Conservation (phyloP, 352 stramenopile genomes). For the Globisporangium yorkense region DNA sequence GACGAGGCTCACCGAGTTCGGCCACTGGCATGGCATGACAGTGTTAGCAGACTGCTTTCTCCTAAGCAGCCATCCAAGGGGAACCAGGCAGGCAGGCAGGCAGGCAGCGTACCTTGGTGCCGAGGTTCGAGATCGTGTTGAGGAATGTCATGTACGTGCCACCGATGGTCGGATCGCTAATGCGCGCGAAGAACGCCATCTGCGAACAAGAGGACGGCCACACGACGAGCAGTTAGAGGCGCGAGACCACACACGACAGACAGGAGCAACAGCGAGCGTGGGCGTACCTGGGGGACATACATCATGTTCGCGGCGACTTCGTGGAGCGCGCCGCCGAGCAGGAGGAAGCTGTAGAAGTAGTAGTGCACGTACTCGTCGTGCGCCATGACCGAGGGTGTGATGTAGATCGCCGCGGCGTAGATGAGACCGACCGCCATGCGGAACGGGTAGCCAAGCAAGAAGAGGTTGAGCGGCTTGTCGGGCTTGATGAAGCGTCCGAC, state of each 20-base stretch:
- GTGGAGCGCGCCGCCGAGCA: constrained; percentile 62
- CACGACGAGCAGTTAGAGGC: neutral
- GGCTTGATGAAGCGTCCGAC: constrained; percentile 70
- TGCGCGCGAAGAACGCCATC: constrained; percentile 98
- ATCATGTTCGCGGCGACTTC: constrained; percentile 90
- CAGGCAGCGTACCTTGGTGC: constrained; percentile 71
- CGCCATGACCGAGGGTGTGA: constrained; percentile 73
- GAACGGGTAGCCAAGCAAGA: constrained; percentile 80
- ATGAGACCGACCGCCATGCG: constrained; percentile 78
- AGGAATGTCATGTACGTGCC: constrained; percentile 99
- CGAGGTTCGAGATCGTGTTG: constrained; percentile 98
- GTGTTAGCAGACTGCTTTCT: neutral
- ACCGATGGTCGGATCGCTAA: constrained; percentile 97
- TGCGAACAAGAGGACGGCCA: constrained; percentile 25
- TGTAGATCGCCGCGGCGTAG: constrained; percentile 78
- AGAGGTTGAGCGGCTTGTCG: constrained; percentile 66
- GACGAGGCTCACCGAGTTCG: constrained; percentile 79
- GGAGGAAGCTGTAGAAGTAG: constrained; percentile 76
- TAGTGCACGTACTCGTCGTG: constrained; percentile 68
- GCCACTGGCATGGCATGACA: constrained; percentile 37
- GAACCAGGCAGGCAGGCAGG: no score
- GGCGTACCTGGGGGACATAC: constrained; percentile 76
- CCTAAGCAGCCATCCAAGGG: no score
- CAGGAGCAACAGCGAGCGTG: neutral
- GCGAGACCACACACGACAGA: neutral